These are phyloP conservation scores for Scolecobasidium constrictum DNA, from an alignment of 2,329 filamentous ascomycete genomes.

Conservation along the genomic window DNA sequence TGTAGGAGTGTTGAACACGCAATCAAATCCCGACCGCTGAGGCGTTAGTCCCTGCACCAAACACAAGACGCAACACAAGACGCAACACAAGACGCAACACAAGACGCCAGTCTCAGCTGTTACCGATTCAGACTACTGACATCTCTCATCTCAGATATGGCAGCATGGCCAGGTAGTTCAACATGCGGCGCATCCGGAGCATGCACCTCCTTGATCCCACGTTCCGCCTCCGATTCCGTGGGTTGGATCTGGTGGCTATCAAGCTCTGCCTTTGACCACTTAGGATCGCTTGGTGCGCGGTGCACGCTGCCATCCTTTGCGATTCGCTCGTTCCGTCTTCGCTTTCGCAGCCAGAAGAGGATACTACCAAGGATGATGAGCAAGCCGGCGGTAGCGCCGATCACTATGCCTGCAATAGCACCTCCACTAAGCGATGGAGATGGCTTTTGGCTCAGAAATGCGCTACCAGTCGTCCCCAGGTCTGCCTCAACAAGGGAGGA, in stretches of 20 bases:
- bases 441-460: no score
- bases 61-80: no score
- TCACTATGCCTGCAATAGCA: background rate
- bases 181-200: background rate
- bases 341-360: background rate
- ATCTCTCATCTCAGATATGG: background rate
- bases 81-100: no score
- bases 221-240: background rate
- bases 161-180: background rate
- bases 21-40: no score
- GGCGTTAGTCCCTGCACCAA: no score
- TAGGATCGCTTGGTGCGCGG: no score
- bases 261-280: background rate
- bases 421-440: no score
- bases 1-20: no score
- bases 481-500: no score
- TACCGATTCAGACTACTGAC: no score
- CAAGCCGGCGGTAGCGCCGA: background rate
- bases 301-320: background rate
- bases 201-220: slow-evolving; percentile 1
- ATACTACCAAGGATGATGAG: background rate
- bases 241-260: background rate
- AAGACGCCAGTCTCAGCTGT: no score
- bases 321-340: background rate
- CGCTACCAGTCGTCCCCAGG: no score